Evolutionary conservation across 163 green algal genomes (phyloP).

Genomic region (Trebouxiophyceae sp.): DNA sequence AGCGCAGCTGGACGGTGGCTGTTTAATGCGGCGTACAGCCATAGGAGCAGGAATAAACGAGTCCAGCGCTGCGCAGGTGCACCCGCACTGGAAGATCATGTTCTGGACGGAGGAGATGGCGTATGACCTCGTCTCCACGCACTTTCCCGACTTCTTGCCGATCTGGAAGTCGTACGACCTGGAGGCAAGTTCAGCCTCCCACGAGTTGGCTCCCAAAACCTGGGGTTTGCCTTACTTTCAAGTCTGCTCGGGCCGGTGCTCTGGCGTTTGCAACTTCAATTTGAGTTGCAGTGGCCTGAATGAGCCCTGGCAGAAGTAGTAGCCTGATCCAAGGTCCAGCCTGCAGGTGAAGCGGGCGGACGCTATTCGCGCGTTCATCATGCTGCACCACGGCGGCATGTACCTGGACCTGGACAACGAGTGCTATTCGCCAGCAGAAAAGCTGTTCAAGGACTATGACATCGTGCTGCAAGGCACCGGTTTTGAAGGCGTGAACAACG

Average conservation of each 20-base stretch:
- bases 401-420: slow-evolving; percentile 3
- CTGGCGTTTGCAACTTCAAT: no score
- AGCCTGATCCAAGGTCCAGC: no score
- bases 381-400: not conserved
- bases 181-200: not conserved
- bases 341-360: not conserved
- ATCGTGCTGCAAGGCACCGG: not conserved
- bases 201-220: no score
- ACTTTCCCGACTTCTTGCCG: not conserved
- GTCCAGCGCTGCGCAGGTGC: no score
- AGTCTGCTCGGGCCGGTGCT: no score
- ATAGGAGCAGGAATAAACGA: no score
- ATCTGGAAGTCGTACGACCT: not conserved
- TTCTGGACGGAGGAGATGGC: not conserved
- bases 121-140: not conserved
- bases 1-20: not conserved
- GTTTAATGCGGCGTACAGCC: not conserved
- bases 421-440: not conserved
- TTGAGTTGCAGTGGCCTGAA: no score
- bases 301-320: no score
- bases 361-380: not conserved
- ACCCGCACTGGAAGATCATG: not conserved
- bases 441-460: not conserved
- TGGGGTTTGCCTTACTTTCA: no score
- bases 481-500: not conserved